A percentile compares a stretch with the other conserved stretches of the same genome.
Evolutionary conservation across 139 green algal species (phyloP).

Genomic region (Closterium sp.): DNA sequence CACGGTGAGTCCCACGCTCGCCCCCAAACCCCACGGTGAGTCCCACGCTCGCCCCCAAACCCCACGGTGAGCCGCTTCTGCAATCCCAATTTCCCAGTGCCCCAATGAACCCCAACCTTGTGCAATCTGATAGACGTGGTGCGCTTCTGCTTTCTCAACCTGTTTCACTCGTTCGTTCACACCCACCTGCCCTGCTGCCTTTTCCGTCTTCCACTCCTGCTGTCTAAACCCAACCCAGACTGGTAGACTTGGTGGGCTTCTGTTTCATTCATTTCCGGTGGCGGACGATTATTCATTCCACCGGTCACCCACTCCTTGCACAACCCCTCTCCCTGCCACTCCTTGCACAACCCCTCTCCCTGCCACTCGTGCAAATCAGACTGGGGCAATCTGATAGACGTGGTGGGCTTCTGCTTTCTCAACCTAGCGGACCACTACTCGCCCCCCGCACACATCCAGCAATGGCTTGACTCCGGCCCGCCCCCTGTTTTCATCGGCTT

Average conservation of each 20-base stretch:
- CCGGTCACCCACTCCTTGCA: no score
- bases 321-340: no score
- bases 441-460: constrained; percentile 51
- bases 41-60: constrained; percentile 56
- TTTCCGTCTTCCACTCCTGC: no score
- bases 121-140: no score
- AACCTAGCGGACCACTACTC: constrained; percentile 52
- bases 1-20: constrained; percentile 49
- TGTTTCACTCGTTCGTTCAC: no score
- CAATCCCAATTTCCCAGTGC: no score
- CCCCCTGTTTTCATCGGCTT: constrained; percentile 69
- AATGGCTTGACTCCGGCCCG: constrained; percentile 58
- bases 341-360: no score
- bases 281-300: no score
- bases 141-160: no score
- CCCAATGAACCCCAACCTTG: no score
- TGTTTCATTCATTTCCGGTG: no score
- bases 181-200: no score
- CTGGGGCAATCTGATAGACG: constrained; percentile 62
- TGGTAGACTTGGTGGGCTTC: constrained; percentile 44
- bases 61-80: neutral
- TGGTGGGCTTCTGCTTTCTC: constrained; percentile 65
- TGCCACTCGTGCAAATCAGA: constrained; percentile 30
- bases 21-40: constrained; percentile 58
- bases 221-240: constrained; percentile 37